These are phyloP conservation scores for Quercus gilva DNA, from an alignment of 306 rosid genomes.

Conservation along the genomic window DNA sequence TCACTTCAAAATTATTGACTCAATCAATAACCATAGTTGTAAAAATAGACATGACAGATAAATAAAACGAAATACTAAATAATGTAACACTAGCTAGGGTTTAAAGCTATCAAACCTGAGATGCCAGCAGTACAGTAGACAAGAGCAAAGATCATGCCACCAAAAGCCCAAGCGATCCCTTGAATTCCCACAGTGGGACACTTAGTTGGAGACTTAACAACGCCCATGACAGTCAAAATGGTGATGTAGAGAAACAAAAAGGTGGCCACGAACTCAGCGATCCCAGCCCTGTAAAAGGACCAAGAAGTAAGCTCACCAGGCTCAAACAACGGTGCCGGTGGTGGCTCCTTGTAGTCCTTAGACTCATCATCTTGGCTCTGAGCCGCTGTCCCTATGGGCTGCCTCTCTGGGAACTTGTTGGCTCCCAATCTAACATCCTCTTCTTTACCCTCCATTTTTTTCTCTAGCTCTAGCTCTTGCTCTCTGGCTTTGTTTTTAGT, in stretches of 20 bases:
- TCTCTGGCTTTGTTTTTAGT: background rate
- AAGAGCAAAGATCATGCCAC: conserved; percentile 92
- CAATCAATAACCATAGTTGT: too few species aligned
- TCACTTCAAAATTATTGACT: too few species aligned
- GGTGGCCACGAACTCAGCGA: conserved; percentile 60
- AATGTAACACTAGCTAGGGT: background rate
- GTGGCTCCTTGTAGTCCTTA: conserved; percentile 75
- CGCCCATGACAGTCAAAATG: conserved; percentile 57
- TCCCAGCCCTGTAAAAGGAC: conserved; percentile 62
- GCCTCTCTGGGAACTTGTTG: conserved; percentile 87
- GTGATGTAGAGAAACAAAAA: conserved; percentile 55
- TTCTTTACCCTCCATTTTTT: conserved; percentile 75
- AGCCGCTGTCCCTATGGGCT: conserved; percentile 64
- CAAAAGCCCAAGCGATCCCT: conserved; percentile 85
- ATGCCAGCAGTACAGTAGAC: conserved; percentile 96
- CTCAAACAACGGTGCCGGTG: conserved; percentile 69
- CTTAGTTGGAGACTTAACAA: conserved; percentile 7
- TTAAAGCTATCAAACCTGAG: conserved; percentile 45
- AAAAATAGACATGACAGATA: too few species aligned
- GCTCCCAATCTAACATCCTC: conserved; percentile 84
- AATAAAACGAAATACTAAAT: background rate
- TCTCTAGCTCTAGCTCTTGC: too few species aligned
- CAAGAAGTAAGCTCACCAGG: conserved; percentile 79
- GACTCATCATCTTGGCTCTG: conserved; percentile 66
- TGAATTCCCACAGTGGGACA: conserved; percentile 63